These are phyloP conservation scores for Phytopythium delawarense DNA, from an alignment of 352 stramenopile species.

Conservation along the genomic window DNA sequence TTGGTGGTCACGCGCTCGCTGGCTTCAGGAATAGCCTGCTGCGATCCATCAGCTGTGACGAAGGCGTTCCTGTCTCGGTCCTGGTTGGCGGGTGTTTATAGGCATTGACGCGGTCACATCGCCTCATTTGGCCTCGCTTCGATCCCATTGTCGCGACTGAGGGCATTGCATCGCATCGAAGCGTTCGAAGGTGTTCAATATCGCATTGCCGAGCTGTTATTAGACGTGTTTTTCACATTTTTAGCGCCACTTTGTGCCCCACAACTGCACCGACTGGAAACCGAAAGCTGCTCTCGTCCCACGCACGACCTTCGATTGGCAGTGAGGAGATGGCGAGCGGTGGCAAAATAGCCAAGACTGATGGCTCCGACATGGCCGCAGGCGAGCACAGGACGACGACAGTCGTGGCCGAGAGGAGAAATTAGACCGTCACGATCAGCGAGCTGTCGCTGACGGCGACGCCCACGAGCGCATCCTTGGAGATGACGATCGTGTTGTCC, in stretches of 20 bases:
- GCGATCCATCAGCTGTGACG: not conserved
- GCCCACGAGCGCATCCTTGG: slow-evolving; percentile 69
- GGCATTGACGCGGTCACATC: not conserved
- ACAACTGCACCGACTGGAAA: not conserved
- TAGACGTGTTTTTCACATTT: slow-evolving; percentile 1
- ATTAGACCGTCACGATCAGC: slow-evolving; percentile 51
- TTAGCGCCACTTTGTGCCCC: not conserved
- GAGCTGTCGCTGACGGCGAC: slow-evolving; percentile 59
- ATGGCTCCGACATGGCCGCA: not conserved
- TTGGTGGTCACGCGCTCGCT: not conserved
- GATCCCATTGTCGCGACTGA: not conserved
- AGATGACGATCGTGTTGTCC: slow-evolving; percentile 71
- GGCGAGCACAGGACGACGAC: not conserved
- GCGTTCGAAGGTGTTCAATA: too few species aligned
- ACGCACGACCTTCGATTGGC: not conserved
- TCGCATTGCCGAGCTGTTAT: not conserved
- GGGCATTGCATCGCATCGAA: too few species aligned
- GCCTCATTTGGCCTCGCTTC: not conserved
- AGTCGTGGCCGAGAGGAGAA: not conserved
- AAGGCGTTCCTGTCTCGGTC: slow-evolving; percentile 3
- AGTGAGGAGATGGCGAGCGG: not conserved
- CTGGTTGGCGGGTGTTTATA: slow-evolving; percentile 1
- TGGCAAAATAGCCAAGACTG: not conserved
- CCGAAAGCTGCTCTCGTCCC: not conserved
- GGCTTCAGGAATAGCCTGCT: not conserved